Evolutionary conservation across 257 asterid species (phyloP).

Genomic region (Euphrasia confusa): DNA sequence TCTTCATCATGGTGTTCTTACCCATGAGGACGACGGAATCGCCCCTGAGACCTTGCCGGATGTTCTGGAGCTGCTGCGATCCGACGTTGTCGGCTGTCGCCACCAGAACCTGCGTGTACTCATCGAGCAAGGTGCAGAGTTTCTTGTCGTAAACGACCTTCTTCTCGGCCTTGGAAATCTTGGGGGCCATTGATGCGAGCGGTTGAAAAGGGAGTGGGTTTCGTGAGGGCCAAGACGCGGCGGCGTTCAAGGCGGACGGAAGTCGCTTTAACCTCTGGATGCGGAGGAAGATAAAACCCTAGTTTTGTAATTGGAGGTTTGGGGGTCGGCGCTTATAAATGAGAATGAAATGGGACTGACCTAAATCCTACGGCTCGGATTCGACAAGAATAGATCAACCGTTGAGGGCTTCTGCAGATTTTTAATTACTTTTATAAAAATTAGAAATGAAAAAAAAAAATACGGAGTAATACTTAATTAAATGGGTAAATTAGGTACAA

Average conservation of each 20-base stretch:
- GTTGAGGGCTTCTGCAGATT: neutral
- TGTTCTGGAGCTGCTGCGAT: constrained; percentile 77
- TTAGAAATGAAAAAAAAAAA: too few relatives aligned
- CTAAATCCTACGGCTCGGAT: neutral
- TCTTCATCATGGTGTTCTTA: constrained; percentile 97
- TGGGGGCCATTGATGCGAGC: constrained; percentile 55
- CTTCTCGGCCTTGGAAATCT: constrained; percentile 68
- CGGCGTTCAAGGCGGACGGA: constrained; percentile 74
- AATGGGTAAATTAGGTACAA: too few relatives aligned
- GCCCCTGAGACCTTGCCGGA: constrained; percentile 73
- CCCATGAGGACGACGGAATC: constrained; percentile 92
- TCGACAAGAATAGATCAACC: neutral
- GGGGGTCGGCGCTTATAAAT: neutral
- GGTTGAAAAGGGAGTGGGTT: neutral
- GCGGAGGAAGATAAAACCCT: neutral
- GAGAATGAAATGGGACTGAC: neutral
- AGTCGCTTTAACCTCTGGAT: constrained; percentile 46
- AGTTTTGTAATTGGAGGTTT: neutral
- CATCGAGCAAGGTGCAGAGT: constrained; percentile 75
- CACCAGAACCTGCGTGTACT: constrained; percentile 66
- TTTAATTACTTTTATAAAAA: too few relatives aligned
- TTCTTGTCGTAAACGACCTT: constrained; percentile 70
- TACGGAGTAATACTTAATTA: too few relatives aligned
- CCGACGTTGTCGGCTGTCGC: constrained; percentile 89
- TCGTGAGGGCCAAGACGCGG: constrained; percentile 73